These are phyloP conservation scores for Golovinomyces cichoracearum DNA, from an alignment of 2,329 filamentous ascomycete species.

Conservation along the genomic window DNA sequence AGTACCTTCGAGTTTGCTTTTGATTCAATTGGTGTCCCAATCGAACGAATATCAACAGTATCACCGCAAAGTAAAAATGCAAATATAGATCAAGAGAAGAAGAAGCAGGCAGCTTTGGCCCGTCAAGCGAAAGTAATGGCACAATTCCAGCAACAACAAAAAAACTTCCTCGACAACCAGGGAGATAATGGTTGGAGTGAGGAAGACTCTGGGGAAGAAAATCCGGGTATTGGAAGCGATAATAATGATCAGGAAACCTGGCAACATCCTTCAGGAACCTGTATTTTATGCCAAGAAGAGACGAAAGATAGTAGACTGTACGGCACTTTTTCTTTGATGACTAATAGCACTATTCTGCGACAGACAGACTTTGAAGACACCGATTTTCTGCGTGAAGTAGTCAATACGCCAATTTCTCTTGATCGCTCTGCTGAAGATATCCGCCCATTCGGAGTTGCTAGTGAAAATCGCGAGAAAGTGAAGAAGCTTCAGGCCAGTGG, in stretches of 20 bases:
- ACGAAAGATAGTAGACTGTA: constrained; percentile 72
- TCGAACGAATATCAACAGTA: constrained; percentile 56
- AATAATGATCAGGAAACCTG: constrained; percentile 49
- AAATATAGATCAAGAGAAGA: constrained; percentile 42
- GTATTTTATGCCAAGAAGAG: constrained; percentile 90
- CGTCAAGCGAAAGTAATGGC: constrained; percentile 90
- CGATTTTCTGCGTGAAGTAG: constrained; percentile 63
- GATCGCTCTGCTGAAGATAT: constrained; percentile 63
- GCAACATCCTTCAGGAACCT: constrained; percentile 80
- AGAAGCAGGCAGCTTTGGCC: constrained; percentile 73
- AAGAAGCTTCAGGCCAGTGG: constrained; percentile 52
- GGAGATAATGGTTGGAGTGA: constrained; percentile 73
- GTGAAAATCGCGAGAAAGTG: constrained; percentile 56
- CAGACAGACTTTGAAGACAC: constrained; percentile 62
- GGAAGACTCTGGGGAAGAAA: constrained; percentile 47
- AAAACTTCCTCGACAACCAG: constrained; percentile 76
- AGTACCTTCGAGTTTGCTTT: constrained; percentile 45
- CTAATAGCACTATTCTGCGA: constrained; percentile 61
- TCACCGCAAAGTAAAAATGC: constrained; percentile 44
- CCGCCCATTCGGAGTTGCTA: constrained; percentile 72
- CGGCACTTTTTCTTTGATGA: constrained; percentile 76
- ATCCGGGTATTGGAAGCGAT: constrained; percentile 29
- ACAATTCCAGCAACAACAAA: constrained; percentile 91
- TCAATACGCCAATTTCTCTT: constrained; percentile 51
- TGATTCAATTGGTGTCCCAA: constrained; percentile 33